Conservation (phyloP, 306 rosid species). For the Quercus bicolor region DNA sequence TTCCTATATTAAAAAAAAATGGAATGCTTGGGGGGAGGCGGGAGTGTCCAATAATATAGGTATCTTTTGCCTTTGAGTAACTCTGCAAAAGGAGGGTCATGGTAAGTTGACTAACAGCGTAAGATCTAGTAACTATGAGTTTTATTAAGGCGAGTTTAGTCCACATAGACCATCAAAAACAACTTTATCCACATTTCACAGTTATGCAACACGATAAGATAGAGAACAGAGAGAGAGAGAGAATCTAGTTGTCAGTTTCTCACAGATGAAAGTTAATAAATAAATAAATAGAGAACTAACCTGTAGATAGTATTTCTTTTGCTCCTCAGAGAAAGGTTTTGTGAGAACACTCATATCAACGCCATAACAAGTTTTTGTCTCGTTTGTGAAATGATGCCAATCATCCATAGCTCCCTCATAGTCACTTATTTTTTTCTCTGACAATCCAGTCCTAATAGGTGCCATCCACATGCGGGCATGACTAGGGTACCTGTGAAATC, state of each 20-base stretch:
- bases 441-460: conserved; percentile 75
- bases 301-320: conserved; percentile 91
- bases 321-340: conserved; percentile 84
- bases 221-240: background rate
- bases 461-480: conserved; percentile 99
- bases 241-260: background rate
- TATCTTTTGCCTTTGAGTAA: background rate
- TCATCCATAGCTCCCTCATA: conserved; percentile 74
- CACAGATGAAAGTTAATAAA: background rate
- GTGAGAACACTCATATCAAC: conserved; percentile 89
- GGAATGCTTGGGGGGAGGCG: too few relatives aligned
- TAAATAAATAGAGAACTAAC: conserved; percentile 33
- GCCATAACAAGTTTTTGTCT: conserved; percentile 71
- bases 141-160: background rate
- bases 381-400: conserved; percentile 65
- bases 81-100: too few relatives aligned
- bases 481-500: conserved; percentile 86
- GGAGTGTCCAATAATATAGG: background rate
- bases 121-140: background rate
- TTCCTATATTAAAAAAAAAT: too few relatives aligned
- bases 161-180: background rate
- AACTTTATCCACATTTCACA: background rate
- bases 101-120: too few relatives aligned
- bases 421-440: conserved; percentile 62
- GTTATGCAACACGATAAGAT: background rate